phyloP scores from a whole-genome alignment of 2,329 filamentous ascomycete genomes.

The Sclerotinia glacialis region DNA sequence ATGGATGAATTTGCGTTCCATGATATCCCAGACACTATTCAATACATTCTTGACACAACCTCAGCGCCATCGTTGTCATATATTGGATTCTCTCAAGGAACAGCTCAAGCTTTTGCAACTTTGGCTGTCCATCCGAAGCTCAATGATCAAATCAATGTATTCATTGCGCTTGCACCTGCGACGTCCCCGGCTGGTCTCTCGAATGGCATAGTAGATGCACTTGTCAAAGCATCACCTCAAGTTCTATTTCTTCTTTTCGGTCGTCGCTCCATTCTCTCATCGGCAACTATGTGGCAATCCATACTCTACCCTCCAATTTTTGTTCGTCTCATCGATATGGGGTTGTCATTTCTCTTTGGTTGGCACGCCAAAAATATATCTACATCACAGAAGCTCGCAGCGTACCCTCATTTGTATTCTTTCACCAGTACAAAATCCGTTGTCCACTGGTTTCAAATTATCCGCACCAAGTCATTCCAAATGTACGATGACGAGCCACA shows the following conservation, averaged over 20 bases:
- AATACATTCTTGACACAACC: slow-evolving; percentile 84
- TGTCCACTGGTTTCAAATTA: slow-evolving; percentile 99
- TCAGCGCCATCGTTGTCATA: slow-evolving; percentile 83
- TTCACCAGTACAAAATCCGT: slow-evolving; percentile 96
- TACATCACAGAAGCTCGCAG: slow-evolving; percentile 84
- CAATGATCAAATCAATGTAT: slow-evolving; percentile 91
- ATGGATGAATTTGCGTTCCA: slow-evolving; percentile 98
- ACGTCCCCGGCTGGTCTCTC: slow-evolving; percentile 93
- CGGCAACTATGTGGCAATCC: slow-evolving; percentile 95
- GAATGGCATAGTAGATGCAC: slow-evolving; percentile 85
- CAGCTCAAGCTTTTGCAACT: slow-evolving; percentile 92
- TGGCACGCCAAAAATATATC: slow-evolving; percentile 87
- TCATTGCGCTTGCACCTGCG: slow-evolving; percentile 91
- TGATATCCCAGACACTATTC: slow-evolving; percentile 92
- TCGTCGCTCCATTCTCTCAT: slow-evolving; percentile 83
- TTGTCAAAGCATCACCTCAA: slow-evolving; percentile 90
- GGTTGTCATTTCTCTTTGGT: slow-evolving; percentile 79
- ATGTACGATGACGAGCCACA: slow-evolving; percentile 97
- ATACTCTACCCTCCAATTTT: slow-evolving; percentile 94
- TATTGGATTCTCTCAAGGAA: slow-evolving; percentile 95
- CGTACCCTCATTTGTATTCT: slow-evolving; percentile 93
- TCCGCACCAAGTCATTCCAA: slow-evolving; percentile 91
- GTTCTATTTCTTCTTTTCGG: slow-evolving; percentile 92
- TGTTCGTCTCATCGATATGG: slow-evolving; percentile 79
- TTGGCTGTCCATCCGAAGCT: slow-evolving; percentile 88